Evolutionary conservation across 2,329 filamentous ascomycete species (phyloP), one percentile per base, ranked within the genome.

Genomic region (Tolypocladium ophioglossoides): DNA sequence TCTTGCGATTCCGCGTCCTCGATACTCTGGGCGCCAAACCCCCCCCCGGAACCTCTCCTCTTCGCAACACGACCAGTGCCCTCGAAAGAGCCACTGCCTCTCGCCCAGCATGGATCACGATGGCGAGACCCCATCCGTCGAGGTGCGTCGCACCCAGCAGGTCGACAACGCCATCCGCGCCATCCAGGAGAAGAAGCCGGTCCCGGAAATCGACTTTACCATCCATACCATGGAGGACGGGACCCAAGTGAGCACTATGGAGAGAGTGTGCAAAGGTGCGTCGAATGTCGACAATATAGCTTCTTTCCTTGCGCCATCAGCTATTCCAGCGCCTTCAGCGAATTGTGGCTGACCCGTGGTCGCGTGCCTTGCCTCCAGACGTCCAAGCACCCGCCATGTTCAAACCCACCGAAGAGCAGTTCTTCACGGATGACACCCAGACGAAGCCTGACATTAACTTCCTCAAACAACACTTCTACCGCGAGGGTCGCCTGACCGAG

Each of bases 151-250:
- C 69, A 78, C 71, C 65, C 69, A 74, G 65, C 84, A 87, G 71
- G 81, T 96, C 68, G 90, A 96, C 75, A 92, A 90, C 82, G 87
- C 89, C 64, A 86, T 92, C 67, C 89, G 89, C 70, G 94, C 94
- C 57, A 91, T 99, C 67, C 85, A 86, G 71, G 84, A 96, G 66
- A 97, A 97, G 86, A 92, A 88, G 78, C 91, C 92, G 53, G 80
- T 95, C 51, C 94, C 94, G 55, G 92, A 97, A 79, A 97, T 99
- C 67, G 94, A 99, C 77, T 99, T 99, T 72, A 95, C 90, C 54
- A 84, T 99, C 67, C 94, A 99, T 73, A 94, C 88, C 58, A 96
- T 97, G 92, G 94, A 99, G 72, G 94, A 99, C 78, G 90, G 89
- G 68, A 85, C 83, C 53, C 90, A 96, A 76, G 94, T 99, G 69